Evolutionary conservation across 2,329 filamentous ascomycete species (phyloP).

Genomic region (Colletotrichum graminicola): DNA sequence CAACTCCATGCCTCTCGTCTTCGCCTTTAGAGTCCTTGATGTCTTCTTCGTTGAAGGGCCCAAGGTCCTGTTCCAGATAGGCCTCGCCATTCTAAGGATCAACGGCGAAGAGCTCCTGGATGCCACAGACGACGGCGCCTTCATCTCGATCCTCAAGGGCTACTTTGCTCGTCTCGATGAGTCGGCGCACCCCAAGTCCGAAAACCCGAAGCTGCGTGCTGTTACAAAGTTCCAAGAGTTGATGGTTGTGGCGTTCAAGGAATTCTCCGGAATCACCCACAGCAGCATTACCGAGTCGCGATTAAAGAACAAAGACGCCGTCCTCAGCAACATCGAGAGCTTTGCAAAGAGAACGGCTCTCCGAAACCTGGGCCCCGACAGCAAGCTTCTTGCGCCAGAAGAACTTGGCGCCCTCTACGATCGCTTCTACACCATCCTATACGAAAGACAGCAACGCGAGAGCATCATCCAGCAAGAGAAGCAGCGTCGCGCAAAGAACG

Average conservation of each 20-base stretch:
- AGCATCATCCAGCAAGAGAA: constrained; percentile 83
- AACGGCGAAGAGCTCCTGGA: constrained; percentile 97
- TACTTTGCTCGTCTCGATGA: constrained; percentile 96
- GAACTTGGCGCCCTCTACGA: constrained; percentile 94
- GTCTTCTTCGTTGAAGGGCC: constrained; percentile 99
- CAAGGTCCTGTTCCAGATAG: constrained; percentile 97
- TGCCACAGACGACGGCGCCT: constrained; percentile 92
- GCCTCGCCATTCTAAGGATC: constrained; percentile 94
- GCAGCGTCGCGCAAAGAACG: constrained; percentile 73
- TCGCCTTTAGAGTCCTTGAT: constrained; percentile 95
- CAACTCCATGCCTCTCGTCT: constrained; percentile 99
- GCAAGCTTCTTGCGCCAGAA: constrained; percentile 86
- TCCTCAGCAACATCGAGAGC: constrained; percentile 94
- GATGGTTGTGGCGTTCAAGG: constrained; percentile 99
- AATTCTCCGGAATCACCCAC: constrained; percentile 96
- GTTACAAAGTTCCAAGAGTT: constrained; percentile 97
- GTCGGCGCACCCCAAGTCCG: constrained; percentile 93
- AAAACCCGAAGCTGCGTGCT: constrained; percentile 92
- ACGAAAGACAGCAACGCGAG: constrained; percentile 89
- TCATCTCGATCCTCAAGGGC: constrained; percentile 94
- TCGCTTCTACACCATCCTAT: constrained; percentile 90
- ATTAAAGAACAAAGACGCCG: constrained; percentile 91
- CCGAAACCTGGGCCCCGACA: constrained; percentile 93
- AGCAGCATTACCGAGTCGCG: constrained; percentile 90
- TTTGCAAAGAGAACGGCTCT: constrained; percentile 98